Evolutionary conservation across 1,284 basidiomycete species (phyloP), one percentile per base, ranked within the genome.

Genomic region (Fistulina hepatica): DNA sequence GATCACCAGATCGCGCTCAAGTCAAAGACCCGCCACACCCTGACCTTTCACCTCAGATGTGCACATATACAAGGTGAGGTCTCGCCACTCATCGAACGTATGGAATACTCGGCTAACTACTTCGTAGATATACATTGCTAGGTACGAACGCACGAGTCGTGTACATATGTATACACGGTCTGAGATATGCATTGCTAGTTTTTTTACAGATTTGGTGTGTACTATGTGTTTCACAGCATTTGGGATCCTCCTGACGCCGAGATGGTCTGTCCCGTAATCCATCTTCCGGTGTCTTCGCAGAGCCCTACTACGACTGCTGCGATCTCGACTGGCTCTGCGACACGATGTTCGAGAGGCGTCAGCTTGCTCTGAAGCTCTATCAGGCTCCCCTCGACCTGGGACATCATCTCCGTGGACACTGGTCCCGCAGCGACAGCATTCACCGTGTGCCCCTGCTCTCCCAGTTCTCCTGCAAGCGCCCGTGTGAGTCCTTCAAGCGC

Each of bases 381-480:
- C 28, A 31, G 19, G 15, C 19, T 19, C 3, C 8, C 28, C 28
- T 13, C 15, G 9, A 31, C 19, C 28, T 31, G 15, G 28, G 15
- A 9, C 10, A 31, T 9, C 22, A 43, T 20, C 13, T 39, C 37
- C 11, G 41, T 39, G 21, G 36, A 25, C 9, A 43, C 28, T 10
- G 41, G 26, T 10, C 28, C 28, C 6, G 28, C 15, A 5, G 28
- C 28, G 10, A 31, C 28, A 19, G 28, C 28, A 19, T 31, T 31
- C 15, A 31, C 28, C 15, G 28, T 31, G 9, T 31, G 28, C 5
- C 28, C 28, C 28, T 31, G 28, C 28, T 13, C 15, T 16, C 28
- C 28, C 15, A 31, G 28, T 19, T 31, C 28, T 3, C 15, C 28
- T 19, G 28, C 28, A 13, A 13, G 19, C 28, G 13, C 28, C 15